Evolutionary conservation across 164 flowering plant genomes (phyloP).

Genomic region (Stephania cephalantha): DNA sequence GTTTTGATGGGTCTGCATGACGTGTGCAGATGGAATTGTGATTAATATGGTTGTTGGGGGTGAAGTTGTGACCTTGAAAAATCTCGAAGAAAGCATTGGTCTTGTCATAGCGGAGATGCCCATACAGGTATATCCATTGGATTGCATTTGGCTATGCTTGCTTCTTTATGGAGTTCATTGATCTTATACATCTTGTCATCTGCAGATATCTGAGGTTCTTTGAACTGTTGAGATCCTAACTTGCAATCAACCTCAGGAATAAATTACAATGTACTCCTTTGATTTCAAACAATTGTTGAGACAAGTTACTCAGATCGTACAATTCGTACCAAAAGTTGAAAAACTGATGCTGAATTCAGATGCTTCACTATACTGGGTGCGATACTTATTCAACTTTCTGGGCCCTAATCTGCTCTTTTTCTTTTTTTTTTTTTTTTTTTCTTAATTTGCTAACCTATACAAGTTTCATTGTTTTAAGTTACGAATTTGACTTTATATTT

Average conservation of each 20-base stretch:
- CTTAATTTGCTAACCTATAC: not conserved
- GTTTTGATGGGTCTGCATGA: not conserved
- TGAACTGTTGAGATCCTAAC: slow-evolving; percentile 21
- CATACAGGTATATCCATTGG: slow-evolving; percentile 50
- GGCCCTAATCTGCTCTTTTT: not conserved
- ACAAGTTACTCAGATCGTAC: not conserved
- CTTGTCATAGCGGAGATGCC: slow-evolving; percentile 88
- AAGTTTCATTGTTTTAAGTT: not conserved
- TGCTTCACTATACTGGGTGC: slow-evolving; percentile 1
- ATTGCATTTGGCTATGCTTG: not conserved
- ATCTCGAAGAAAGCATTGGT: slow-evolving; percentile 68
- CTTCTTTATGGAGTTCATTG: not conserved
- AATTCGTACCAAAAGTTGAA: not conserved
- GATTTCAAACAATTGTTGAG: not conserved
- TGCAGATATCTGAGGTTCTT: slow-evolving; percentile 77
- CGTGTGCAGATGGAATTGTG: slow-evolving; percentile 81
- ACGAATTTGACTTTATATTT: not conserved
- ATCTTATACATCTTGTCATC: not conserved
- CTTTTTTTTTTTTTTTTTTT: too few relatives aligned
- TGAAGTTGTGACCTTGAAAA: slow-evolving; percentile 81
- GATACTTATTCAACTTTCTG: not conserved
- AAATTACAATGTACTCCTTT: not conserved
- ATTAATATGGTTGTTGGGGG: slow-evolving; percentile 99
- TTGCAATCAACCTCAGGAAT: not conserved
- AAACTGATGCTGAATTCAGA: not conserved